phyloP scores from a whole-genome alignment of 225 moss, liverwort and hornwort species.

The Polytrichum formosum region DNA sequence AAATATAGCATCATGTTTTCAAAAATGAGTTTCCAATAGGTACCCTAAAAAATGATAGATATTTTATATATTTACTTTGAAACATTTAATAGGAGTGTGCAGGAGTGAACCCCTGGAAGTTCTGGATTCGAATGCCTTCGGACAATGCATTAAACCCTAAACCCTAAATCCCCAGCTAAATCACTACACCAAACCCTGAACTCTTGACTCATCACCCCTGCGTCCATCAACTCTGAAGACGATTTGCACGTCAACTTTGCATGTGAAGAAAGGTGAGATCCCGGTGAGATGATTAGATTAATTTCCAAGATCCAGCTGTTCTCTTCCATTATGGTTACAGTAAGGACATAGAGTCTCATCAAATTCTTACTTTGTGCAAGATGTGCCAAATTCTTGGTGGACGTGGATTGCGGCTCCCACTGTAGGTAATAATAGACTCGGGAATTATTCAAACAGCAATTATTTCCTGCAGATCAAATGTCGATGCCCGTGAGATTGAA shows the following conservation, averaged over 20 bases:
- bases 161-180: background rate
- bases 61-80: no score
- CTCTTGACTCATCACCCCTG: no score
- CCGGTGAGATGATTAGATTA: background rate
- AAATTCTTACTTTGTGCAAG: slow-evolving; percentile 37
- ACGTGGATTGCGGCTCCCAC: slow-evolving; percentile 42
- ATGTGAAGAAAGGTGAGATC: background rate
- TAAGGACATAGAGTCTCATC: background rate
- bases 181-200: no score
- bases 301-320: background rate
- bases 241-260: background rate
- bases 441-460: slow-evolving; percentile 30
- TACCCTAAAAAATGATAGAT: no score
- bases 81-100: no score
- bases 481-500: no score
- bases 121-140: background rate
- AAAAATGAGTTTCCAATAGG: no score
- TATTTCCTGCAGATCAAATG: slow-evolving; percentile 19
- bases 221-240: no score
- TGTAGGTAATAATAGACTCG: slow-evolving; percentile 21
- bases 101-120: background rate
- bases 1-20: no score
- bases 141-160: background rate
- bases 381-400: slow-evolving; percentile 38
- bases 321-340: background rate